These are phyloP conservation scores for Babesia ovis DNA, from an alignment of 169 alveolate genomes.

Conservation along the genomic window DNA sequence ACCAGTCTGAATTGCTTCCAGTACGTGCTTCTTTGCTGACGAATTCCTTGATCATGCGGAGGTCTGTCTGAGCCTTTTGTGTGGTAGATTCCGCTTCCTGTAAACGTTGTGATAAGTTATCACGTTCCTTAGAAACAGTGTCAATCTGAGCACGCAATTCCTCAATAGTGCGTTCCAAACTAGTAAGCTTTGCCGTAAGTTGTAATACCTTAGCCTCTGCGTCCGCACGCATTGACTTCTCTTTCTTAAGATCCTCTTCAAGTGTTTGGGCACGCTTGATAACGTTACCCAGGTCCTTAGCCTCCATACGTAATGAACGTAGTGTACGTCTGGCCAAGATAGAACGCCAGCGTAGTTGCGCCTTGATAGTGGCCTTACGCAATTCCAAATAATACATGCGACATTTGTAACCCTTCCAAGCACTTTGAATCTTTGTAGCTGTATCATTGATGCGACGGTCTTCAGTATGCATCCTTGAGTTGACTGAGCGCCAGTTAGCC, in stretches of 20 bases:
- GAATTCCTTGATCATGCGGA: slow-evolving; percentile 64
- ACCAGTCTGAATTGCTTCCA: slow-evolving; percentile 20
- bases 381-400: slow-evolving; percentile 56
- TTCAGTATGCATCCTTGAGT: slow-evolving; percentile 28
- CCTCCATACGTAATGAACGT: slow-evolving; percentile 78
- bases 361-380: slow-evolving; percentile 64
- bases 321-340: slow-evolving; percentile 78
- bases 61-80: slow-evolving; percentile 51
- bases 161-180: slow-evolving; percentile 59
- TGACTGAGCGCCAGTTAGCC: slow-evolving; percentile 32
- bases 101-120: slow-evolving; percentile 21
- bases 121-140: slow-evolving; percentile 38
- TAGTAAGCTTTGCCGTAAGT: slow-evolving; percentile 74
- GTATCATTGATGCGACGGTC: slow-evolving; percentile 37
- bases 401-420: slow-evolving; percentile 70
- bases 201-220: slow-evolving; percentile 74
- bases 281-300: slow-evolving; percentile 74
- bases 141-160: slow-evolving; percentile 66
- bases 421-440: slow-evolving; percentile 79
- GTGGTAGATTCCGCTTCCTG: slow-evolving; percentile 40
- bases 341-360: slow-evolving; percentile 79
- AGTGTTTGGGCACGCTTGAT: slow-evolving; percentile 67
- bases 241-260: slow-evolving; percentile 74
- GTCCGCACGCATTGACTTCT: slow-evolving; percentile 72
- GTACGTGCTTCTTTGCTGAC: slow-evolving; percentile 53